Percentiles rank a stretch among this genome's conserved stretches.
phyloP scores from a whole-genome alignment of 1,139 yeast species.

The Sugiyamaella sp. region DNA sequence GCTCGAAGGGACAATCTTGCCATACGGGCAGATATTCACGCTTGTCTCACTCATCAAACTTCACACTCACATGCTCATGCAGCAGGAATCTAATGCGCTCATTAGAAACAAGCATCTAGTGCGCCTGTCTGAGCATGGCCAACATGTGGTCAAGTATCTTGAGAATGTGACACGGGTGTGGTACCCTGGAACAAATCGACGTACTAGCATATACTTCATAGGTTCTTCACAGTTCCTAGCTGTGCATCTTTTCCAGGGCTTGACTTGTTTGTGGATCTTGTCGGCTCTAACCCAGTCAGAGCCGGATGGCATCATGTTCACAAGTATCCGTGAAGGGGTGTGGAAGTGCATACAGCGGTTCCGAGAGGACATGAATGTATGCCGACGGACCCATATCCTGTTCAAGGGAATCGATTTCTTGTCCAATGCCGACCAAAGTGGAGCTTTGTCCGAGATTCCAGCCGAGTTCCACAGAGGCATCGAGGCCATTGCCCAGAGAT shows the following conservation, averaged over 20 bases:
- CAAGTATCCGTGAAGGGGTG: conserved; percentile 11
- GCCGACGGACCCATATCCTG: conserved; percentile 22
- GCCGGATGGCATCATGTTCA: conserved; percentile 12
- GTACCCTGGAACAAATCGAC: conserved; percentile 7
- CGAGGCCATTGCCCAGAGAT: conserved; percentile 13
- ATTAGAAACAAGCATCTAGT: conserved; percentile 14
- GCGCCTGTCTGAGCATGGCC: conserved; percentile 11
- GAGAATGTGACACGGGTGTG: conserved; percentile 13
- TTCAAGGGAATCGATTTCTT: conserved; percentile 23
- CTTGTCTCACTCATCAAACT: conserved; percentile 17
- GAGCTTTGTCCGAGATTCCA: conserved; percentile 17
- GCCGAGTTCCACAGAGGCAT: conserved; percentile 21
- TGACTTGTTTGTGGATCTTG: conserved; percentile 23
- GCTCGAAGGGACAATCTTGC: conserved; percentile 19
- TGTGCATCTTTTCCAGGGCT: conserved; percentile 21
- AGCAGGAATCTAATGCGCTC: conserved; percentile 9
- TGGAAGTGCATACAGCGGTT: conserved; percentile 14
- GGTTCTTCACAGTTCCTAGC: conserved; percentile 24
- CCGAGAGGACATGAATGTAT: conserved; percentile 17
- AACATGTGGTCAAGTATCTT: conserved; percentile 6
- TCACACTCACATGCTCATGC: conserved; percentile 19
- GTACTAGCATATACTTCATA: conserved; percentile 12
- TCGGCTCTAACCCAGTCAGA: conserved; percentile 13
- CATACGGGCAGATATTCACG: conserved; percentile 22
- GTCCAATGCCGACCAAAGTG: conserved; percentile 6